Conservation (phyloP, 2,329 filamentous ascomycete genomes). For the Rutstroemia sp. region DNA sequence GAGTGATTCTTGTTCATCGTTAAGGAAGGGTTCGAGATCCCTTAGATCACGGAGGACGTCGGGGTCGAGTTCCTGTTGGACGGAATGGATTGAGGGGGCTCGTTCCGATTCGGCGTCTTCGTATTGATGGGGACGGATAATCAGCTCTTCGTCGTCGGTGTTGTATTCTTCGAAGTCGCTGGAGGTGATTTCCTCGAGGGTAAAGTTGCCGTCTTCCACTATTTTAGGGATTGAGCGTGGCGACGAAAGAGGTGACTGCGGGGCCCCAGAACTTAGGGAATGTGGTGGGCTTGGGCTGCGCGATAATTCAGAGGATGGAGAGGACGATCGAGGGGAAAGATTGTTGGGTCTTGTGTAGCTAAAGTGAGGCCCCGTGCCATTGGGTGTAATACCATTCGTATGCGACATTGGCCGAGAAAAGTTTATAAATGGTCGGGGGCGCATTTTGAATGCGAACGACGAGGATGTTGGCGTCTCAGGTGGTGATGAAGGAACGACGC, state of each 20-base stretch:
- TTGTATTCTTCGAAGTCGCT: constrained; percentile 25
- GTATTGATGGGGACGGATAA: constrained; percentile 28
- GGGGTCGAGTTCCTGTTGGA: constrained; percentile 17
- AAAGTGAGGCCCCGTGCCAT: constrained; percentile 29
- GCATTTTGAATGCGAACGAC: constrained; percentile 25
- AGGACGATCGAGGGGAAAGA: constrained; percentile 34
- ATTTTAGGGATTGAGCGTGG: constrained; percentile 9
- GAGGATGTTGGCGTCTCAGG: constrained; percentile 39
- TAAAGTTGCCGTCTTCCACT: constrained; percentile 24
- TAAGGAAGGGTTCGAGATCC: constrained; percentile 11
- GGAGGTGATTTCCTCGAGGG: constrained; percentile 26
- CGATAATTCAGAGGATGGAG: constrained; percentile 20
- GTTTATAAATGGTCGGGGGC: constrained; percentile 20
- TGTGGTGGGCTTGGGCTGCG: constrained; percentile 20
- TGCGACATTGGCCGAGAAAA: constrained; percentile 22
- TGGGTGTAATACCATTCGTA: constrained; percentile 36
- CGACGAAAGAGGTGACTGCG: constrained; percentile 9
- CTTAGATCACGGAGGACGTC: constrained; percentile 15
- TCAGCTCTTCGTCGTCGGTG: constrained; percentile 21
- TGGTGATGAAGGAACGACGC: constrained; percentile 38
- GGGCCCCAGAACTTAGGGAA: constrained; percentile 22
- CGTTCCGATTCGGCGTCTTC: constrained; percentile 28
- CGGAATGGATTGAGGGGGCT: constrained; percentile 15
- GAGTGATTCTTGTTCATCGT: constrained; percentile 3
- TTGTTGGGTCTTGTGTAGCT: constrained; percentile 31